Conservation (phyloP, 1,284 basidiomycete species). For the Inonotus hispidus region DNA sequence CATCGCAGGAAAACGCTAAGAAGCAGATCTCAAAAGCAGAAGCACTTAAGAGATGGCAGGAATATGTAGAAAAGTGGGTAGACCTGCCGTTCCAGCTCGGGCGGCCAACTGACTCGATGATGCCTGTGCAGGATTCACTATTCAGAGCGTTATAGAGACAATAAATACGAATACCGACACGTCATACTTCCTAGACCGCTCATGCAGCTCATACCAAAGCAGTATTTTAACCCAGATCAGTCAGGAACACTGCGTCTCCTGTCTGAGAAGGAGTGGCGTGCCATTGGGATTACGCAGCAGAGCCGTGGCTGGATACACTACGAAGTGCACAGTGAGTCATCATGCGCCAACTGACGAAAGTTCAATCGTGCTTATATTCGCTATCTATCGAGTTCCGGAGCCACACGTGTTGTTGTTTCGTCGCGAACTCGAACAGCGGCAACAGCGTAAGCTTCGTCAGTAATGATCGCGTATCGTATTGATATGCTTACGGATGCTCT, state of each 20-base stretch:
- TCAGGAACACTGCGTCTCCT: slow-evolving; percentile 79
- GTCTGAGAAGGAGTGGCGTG: slow-evolving; percentile 87
- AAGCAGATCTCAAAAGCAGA: slow-evolving; percentile 12
- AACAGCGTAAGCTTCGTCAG: slow-evolving; percentile 10
- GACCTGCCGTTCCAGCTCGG: background rate
- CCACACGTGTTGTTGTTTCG: slow-evolving; percentile 82
- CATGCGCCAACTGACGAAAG: background rate
- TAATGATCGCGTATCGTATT: background rate
- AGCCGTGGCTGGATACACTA: slow-evolving; percentile 97
- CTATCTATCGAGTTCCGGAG: slow-evolving; percentile 61
- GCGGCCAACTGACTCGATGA: background rate
- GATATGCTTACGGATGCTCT: background rate
- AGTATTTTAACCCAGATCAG: slow-evolving; percentile 72
- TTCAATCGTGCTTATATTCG: background rate
- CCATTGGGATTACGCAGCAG: slow-evolving; percentile 94
- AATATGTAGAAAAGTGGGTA: slow-evolving; percentile 51
- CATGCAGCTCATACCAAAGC: slow-evolving; percentile 82
- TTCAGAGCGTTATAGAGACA: slow-evolving; percentile 80
- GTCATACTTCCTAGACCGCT: slow-evolving; percentile 89
- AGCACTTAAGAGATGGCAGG: slow-evolving; percentile 26
- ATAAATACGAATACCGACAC: slow-evolving; percentile 85
- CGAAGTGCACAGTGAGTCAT: slow-evolving; percentile 84
- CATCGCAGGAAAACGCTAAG: background rate
- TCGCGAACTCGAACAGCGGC: slow-evolving; percentile 51
- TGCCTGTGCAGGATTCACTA: slow-evolving; percentile 63